Evolutionary conservation across 1,139 yeast genomes (phyloP), one percentile per base, ranked within the genome.

Genomic region (Taphrina sp.): DNA sequence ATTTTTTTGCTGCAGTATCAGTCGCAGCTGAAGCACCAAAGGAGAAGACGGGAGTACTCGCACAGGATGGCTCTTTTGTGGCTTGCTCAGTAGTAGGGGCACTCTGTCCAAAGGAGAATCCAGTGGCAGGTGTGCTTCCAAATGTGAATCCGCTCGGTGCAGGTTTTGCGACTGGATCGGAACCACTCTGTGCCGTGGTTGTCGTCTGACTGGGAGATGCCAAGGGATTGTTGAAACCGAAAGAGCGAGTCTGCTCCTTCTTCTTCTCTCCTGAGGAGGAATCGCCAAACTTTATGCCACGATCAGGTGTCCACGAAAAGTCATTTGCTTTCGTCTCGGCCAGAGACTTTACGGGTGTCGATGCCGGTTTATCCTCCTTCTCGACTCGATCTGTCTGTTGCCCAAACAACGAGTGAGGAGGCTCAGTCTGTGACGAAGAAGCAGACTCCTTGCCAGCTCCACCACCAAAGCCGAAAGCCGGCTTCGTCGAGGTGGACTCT

Each of bases 251-350:
- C 12, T 14, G 22, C 12, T n/a, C 5, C 12, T 44, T 66, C 69
- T 10, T 63, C 56, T 23, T 53, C 37, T 59, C 20, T 59, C 41
- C 35, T 12, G 49, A 38, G 2, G 31, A 52, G 12, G 17, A 28
- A 28, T 55, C 24, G 16, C 67, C 70, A 60, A 70, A 69, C 61
- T 67, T 69, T 60, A 70, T 67, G 16, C 68, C 68, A 52, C 66
- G 64, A 39, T 66, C 70, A 2, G 72, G 72, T 19, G 68, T 64
- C 73, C 73, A 70, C 4, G 64, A 39, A 34, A 59, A 59, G 45
- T 54, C 54, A 16, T 29, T 39, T 17, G 28, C 31, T n/a, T 34
- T 35, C 12, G 29, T 34, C 12, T 22, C 46, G 1, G 46, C 28
- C 24, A 26, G 10, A 26, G 31, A 26, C 41, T 38, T 31, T 16